Base-by-base conservation (phyloP, 2,329 filamentous ascomycete genomes). In the Madurella mycetomatis region DNA sequence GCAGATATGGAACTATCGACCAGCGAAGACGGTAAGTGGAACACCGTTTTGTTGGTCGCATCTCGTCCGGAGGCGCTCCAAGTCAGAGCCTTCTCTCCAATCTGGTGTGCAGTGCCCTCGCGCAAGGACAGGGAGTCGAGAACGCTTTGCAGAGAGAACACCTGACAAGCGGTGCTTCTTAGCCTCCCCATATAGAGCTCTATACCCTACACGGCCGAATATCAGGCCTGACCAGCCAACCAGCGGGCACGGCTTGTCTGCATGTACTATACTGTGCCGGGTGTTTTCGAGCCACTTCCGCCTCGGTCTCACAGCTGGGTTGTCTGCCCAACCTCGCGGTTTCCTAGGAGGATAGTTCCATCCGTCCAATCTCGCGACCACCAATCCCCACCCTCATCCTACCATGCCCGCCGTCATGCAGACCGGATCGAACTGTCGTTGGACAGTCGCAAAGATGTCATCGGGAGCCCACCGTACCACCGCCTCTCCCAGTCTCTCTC, bases 241-340 rank as follows among this genome's bases (percentile, higher is more conserved):
- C 45, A 51, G 41, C n/a, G 40, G 48, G 31, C 46, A 41, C 45
- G 30, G 45, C 30, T 47, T 44, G 37, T 25, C 37, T 54, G 49
- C 53, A 53, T 56, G 48, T 46, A 45, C 41, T 31, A 13, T 44
- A 16, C 47, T 25, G 41, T n/a, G n/a, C 50, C 47, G 49, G 46
- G 17, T n/a, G 41, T 41, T 45, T 34, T 41, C 9, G 41, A 17
- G 42, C 45, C 45, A 34, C 45, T 51, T 55, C 42, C 46, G 43
- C 46, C 15, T 55, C 48, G 42, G 53, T 55, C 51, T 54, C 55
- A 57, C 49, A 46, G 32, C 45, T 47, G 47, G 42, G 47, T 37
- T n/a, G 41, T 51, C 43, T 58, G 49, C 56, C 60, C 55, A 57
- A 60, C 60, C 58, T 60, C 52, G 47, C 50, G 49, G 47, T 53